A percentile compares a stretch with the other conserved stretches of the same genome.
Conservation (phyloP, 202 grass and related monocot genomes). For the Schoenoplectus tabernaemontani region DNA sequence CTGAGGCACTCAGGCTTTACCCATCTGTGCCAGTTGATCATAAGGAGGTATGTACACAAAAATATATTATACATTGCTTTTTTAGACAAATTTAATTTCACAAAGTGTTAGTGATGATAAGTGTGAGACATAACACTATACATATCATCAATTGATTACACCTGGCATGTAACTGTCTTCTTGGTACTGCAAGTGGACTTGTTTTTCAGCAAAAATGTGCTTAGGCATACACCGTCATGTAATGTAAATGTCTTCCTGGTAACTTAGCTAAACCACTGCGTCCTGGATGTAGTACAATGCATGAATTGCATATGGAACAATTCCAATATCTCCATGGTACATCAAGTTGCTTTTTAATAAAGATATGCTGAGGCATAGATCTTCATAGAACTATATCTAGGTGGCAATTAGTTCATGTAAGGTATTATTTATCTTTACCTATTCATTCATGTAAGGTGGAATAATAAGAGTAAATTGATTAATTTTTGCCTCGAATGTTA, state of each 20-base stretch:
- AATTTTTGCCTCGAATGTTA: not conserved
- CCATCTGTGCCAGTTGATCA: constrained; percentile 93
- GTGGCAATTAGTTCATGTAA: not conserved
- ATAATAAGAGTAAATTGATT: not conserved
- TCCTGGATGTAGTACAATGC: not conserved
- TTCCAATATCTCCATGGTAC: not conserved
- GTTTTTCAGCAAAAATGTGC: not conserved
- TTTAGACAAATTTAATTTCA: not conserved
- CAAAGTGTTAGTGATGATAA: not conserved
- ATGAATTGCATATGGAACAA: not conserved
- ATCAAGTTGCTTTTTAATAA: not conserved
- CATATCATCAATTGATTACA: not conserved
- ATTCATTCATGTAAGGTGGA: not conserved
- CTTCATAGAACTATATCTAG: not conserved
- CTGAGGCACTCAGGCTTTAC: constrained; percentile 86
- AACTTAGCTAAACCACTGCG: not conserved
- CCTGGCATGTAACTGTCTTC: not conserved
- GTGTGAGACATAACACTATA: not conserved
- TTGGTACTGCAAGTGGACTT: not conserved
- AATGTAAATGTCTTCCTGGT: not conserved
- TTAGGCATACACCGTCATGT: not conserved
- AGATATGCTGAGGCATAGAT: not conserved
- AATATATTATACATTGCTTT: not conserved
- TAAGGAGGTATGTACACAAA: constrained; percentile 64
- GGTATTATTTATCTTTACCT: not conserved